Evolutionary conservation across 352 stramenopile species (phyloP), one percentile per base, ranked within the genome.

Genomic region (Blastocystis sp.): DNA sequence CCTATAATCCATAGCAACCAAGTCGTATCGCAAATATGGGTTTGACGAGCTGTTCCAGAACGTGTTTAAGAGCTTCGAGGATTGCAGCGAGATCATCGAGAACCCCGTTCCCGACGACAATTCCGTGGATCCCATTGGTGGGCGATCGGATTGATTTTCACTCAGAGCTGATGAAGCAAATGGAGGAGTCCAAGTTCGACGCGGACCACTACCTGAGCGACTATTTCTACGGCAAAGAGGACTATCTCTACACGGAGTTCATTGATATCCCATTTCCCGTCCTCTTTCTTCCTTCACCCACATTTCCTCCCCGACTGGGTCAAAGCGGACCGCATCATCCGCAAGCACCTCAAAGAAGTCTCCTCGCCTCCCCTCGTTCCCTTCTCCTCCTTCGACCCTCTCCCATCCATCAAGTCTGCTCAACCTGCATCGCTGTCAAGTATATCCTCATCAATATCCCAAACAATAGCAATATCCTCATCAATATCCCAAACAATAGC

Each of bases 161-260:
- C 53, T 84, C 89, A 9, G 79, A 88, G n/a, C 79, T 94, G 67
- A 91, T 94, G 27, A 87, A 94, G 53, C 78, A 90, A 4, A 90
- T 90, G 1, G 96, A 99, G 88, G 89, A 97, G 64, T 77, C 91
- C 44, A 92, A 96, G 51, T 98, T 99, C 89, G 92, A 97, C 88
- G 65, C 92, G 8, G 95, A 97, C 86, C 92, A 95, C 38, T 99
- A 98, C 86, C 89, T 97, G 21, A 91, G 93, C 72, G 96, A 99
- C 89, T 94, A 94, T 61, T 87, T 93, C 34, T 91, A 96, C 56
- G 89, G 91, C 32, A 69, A 89, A 24, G 93, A 97, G 46, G 95
- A 98, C 88, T 93, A 94, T 86, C 92, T 98, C 67, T 97, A 94
- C 59, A 64, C n/a, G 4, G 69, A 81, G 51, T 81, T 81, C 32